Evolutionary conservation across 331 rosid species (phyloP), one percentile per base, ranked within the genome.

Genomic region (Quercus lobata): DNA sequence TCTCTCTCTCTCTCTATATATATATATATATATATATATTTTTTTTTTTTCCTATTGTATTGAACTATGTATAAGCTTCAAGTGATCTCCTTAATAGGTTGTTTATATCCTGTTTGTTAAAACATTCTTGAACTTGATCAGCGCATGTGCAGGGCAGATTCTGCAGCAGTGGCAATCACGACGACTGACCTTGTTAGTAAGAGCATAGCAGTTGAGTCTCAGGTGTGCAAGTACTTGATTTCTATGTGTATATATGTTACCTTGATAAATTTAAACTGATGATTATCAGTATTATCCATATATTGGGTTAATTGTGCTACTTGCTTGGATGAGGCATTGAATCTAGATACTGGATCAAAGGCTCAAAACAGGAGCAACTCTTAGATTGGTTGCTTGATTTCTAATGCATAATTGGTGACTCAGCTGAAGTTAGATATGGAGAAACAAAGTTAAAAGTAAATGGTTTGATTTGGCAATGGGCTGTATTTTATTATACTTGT

Each of bases 121-220:
- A 69, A 35, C 76, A 62, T 27, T 69, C 71, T 77, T 81, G 24
- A 90, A 80, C 79, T 80, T 74, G 79, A 85, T 83, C 72, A 54
- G 83, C 72, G 70, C 81, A 63, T 77, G 44, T 84, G 79, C 94
- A 95, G 98, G 89, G 98, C 97, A 80, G 97, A 90, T 81, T 72
- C 88, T 73, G 97, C 99, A 68, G 98, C 99, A 22, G 98, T 95
- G 75, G 99, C 99, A 56, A 93, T 95, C 78, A 95, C 97, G 22
- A 95, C 99, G 2, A 95, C 98, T 2, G 99, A 95, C 84, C 97
- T 95, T 53, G 99, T 91, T 71, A 91, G 92, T 88, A 95, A 95
- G 92, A 95, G 97, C 57, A 90, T 95, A 84, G 97, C 99, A 73
- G 79, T 95, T 44, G 97, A 93, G 83, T 88, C 91, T 57, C 82